Base-by-base conservation (phyloP, 345 rosid genomes). In the Carallia brachiata region DNA sequence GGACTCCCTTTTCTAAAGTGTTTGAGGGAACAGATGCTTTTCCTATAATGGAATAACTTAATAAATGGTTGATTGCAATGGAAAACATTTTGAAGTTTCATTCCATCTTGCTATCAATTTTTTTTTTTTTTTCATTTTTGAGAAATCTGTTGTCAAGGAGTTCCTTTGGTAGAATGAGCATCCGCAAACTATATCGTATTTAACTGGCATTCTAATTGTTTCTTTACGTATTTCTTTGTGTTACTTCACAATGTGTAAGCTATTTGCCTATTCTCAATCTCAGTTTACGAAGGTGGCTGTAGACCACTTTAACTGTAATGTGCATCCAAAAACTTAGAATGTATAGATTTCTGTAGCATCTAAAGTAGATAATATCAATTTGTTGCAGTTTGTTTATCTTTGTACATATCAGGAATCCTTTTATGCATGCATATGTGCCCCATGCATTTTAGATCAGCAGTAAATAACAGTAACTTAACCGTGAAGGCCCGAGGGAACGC, bases 401-500 rank as follows among this genome's bases (percentile, higher is more conserved):
- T 28, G 36, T 57, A 13, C 16, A 12, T 44, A 7, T 13, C 36
- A 12, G 10, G 10, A 6, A 58, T 30, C 8, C 40, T 53, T 40
- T 31, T 52, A 48, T 27, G 40, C 15, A 63, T 16, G 16, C 4
- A 1, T 44, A 31, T 30, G 30, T 73, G 34, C 61, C 9, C 53
- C 31, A 1, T 19, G 36, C 19, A 23, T 28, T 28, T 32, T 23
- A 56, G 13, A 54, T 10, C 52, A 17, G 54, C 18, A 53, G 15
- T 67, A 30, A 12, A 27, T 36, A 40, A 52, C 52, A 18, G 13
- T 30, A 59, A 17, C n/a, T n/a, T 53, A 4, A 54, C 31, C 23
- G 7, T 62, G 63, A 64, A 34, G 77, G 68, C 40, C 28, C 16
- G 59, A 44, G 0, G 67, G 18, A 55, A 53, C 9, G 37, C 69